These are phyloP conservation scores for Huntiella abstrusa DNA, from an alignment of 2,329 filamentous ascomycete genomes.

Conservation along the genomic window DNA sequence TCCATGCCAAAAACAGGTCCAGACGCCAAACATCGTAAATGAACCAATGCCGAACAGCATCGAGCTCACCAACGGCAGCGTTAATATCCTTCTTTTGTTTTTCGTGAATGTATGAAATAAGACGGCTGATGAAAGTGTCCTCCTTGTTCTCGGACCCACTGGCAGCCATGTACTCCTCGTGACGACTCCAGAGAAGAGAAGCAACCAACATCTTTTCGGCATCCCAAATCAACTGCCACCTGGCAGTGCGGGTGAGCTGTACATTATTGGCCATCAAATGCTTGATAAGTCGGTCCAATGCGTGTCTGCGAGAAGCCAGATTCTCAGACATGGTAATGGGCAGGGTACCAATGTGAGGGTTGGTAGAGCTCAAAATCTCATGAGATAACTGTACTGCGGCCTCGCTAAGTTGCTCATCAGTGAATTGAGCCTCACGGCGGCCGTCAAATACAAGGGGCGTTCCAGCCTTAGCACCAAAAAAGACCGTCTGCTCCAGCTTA, in stretches of 20 bases:
- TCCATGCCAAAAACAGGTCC: conserved; percentile 61
- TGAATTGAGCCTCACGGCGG: conserved; percentile 46
- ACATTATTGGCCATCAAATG: conserved; percentile 50
- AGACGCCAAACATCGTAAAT: conserved; percentile 54
- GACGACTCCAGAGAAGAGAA: conserved; percentile 58
- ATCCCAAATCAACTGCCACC: conserved; percentile 71
- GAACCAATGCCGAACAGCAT: conserved; percentile 74
- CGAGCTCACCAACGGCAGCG: conserved; percentile 48
- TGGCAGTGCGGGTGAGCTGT: conserved; percentile 44
- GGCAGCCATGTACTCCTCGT: conserved; percentile 48
- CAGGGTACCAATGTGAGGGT: conserved; percentile 51
- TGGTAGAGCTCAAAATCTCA: conserved; percentile 63
- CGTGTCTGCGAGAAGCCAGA: conserved; percentile 50
- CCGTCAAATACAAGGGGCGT: conserved; percentile 78
- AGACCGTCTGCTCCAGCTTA: conserved; percentile 87
- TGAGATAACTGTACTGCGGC: conserved; percentile 64
- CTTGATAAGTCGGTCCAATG: conserved; percentile 54
- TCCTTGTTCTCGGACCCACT: conserved; percentile 38
- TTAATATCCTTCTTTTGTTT: conserved; percentile 53
- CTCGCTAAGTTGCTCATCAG: conserved; percentile 48
- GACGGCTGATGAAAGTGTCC: conserved; percentile 27
- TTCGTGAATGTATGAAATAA: conserved; percentile 58
- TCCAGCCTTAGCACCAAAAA: conserved; percentile 64
- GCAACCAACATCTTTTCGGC: conserved; percentile 81
- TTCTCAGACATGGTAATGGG: conserved; percentile 68